These are phyloP conservation scores for Ramularia endophylla DNA, from an alignment of 2,329 filamentous ascomycete genomes.

Conservation along the genomic window DNA sequence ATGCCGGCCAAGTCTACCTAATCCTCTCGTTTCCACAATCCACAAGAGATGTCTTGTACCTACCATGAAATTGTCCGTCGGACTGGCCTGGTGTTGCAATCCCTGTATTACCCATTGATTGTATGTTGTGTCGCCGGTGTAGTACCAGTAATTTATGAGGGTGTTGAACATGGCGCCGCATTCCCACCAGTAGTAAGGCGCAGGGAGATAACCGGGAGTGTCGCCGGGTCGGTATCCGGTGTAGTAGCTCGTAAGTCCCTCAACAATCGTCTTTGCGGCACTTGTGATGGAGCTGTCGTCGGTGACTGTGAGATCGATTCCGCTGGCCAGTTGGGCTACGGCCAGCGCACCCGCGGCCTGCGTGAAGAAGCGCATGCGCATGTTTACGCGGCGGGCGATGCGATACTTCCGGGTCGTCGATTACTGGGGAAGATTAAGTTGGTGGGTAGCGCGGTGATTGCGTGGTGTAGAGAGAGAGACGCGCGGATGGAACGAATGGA, in stretches of 20 bases:
- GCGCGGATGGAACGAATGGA: no score
- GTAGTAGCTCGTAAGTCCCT: slow-evolving; percentile 49
- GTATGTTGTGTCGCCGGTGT: slow-evolving; percentile 59
- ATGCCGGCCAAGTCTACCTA: no score
- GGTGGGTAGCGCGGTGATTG: no score
- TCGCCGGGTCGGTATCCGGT: slow-evolving; percentile 45
- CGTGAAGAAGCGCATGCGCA: slow-evolving; percentile 9
- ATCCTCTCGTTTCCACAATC: no score
- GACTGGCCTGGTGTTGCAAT: slow-evolving; percentile 55
- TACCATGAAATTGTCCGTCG: slow-evolving; percentile 51
- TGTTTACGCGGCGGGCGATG: no score
- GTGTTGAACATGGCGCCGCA: slow-evolving; percentile 56
- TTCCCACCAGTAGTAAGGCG: slow-evolving; percentile 71
- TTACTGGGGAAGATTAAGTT: no score
- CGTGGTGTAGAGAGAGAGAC: no score
- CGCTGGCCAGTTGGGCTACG: no score
- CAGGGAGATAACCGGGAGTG: slow-evolving; percentile 50
- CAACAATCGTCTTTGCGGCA: slow-evolving; percentile 37
- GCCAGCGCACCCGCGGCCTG: slow-evolving; percentile 11
- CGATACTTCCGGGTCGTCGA: no score
- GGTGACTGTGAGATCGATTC: slow-evolving; percentile 17
- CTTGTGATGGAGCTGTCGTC: slow-evolving; percentile 37
- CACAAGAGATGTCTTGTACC: no score
- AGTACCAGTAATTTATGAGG: slow-evolving; percentile 63
- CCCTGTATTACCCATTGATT: slow-evolving; percentile 54